Percentiles rank a stretch among this genome's conserved stretches.
Evolutionary conservation across 768 basidiomycete genomes (phyloP).

Genomic region (Auriscalpium vulgare): DNA sequence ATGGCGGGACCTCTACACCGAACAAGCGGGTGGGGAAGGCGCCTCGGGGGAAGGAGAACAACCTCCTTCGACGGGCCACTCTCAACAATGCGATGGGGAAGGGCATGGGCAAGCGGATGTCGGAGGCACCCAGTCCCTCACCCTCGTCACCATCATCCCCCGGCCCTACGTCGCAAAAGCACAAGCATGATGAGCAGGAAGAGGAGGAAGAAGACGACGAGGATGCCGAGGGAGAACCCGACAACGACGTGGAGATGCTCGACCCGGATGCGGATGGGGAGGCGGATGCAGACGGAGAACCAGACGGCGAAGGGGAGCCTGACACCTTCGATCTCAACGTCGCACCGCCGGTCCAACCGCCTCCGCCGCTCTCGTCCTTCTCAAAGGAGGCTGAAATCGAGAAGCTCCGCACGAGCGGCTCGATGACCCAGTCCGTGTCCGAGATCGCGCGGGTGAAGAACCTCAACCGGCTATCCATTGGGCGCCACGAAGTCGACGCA

Average conservation of each 20-base stretch:
- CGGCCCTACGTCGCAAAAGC: constrained; percentile 38
- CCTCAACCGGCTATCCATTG: constrained; percentile 92
- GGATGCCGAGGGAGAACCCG: constrained; percentile 50
- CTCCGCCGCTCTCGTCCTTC: constrained; percentile 54
- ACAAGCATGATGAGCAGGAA: constrained; percentile 43
- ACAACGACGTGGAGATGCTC: constrained; percentile 21
- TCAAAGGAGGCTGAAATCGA: constrained; percentile 99
- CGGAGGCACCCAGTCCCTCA: constrained; percentile 18
- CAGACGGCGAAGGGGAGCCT: constrained; percentile 46
- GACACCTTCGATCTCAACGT: constrained; percentile 47
- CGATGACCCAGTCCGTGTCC: constrained; percentile 98
- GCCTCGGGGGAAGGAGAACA: constrained; percentile 16
- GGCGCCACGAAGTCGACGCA: constrained; percentile 94
- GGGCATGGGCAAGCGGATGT: constrained; percentile 17
- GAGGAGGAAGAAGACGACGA: constrained; percentile 41
- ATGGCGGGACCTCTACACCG: constrained; percentile 19
- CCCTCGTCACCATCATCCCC: constrained; percentile 21
- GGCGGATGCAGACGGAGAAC: constrained; percentile 52
- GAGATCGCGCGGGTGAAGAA: constrained; percentile 99
- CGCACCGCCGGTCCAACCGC: constrained; percentile 39
- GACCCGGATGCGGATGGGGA: constrained; percentile 30
- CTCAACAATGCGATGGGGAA: constrained; percentile 24
- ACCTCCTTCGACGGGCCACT: constrained; percentile 28
- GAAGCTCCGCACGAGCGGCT: constrained; percentile 93
- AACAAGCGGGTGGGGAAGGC: constrained; percentile 17